Evolutionary conservation across 441 rosid genomes (phyloP).

Genomic region (Manihot esculenta): DNA sequence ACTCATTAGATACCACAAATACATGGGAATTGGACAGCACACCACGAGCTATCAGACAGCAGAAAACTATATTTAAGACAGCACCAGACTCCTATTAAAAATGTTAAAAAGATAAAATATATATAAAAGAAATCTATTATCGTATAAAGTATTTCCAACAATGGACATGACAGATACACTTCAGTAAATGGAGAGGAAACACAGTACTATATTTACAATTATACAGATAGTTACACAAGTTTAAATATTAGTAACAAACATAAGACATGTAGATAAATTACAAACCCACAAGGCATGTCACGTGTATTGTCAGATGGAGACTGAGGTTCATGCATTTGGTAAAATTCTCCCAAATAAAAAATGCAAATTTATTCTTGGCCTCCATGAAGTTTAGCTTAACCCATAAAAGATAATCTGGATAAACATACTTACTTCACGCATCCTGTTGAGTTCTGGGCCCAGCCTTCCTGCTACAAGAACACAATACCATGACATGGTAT

Average conservation of each 20-base stretch:
- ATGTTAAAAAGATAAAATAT: not conserved
- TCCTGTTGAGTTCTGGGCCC: conserved; percentile 76
- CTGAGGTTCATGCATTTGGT: not conserved
- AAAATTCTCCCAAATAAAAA: not conserved
- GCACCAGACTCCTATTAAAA: not conserved
- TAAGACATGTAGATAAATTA: not conserved
- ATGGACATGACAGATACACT: conserved; percentile 2
- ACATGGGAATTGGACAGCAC: not conserved
- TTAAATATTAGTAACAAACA: not conserved
- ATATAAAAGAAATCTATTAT: conserved; percentile 1
- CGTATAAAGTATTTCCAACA: not conserved
- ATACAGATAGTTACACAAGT: not conserved
- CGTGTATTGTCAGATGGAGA: not conserved
- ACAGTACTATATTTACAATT: not conserved
- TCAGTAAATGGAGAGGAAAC: not conserved
- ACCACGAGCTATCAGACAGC: not conserved
- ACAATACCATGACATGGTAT: conserved; percentile 82
- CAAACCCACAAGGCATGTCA: not conserved
- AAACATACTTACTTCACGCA: conserved; percentile 77
- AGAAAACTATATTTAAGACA: not conserved
- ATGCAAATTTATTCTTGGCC: not conserved
- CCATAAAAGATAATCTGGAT: conserved; percentile 18
- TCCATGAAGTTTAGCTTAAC: conserved; percentile 5
- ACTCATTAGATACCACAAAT: conserved; percentile 26
- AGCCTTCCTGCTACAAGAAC: conserved; percentile 91